Evolutionary conservation across 306 rosid species (phyloP).

Genomic region (Crotalaria pallida): DNA sequence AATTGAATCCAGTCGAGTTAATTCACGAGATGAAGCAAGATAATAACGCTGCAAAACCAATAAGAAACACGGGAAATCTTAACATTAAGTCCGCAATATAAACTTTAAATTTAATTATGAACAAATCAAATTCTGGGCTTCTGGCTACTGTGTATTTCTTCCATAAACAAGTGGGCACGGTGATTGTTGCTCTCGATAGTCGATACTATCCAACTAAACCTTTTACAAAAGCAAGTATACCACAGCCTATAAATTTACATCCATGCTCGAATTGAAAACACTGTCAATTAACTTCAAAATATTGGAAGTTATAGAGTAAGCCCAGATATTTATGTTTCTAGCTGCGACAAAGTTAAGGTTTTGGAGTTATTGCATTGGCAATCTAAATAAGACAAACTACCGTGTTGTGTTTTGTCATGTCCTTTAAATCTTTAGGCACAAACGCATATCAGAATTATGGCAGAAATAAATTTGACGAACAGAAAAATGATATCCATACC

Average conservation of each 20-base stretch:
- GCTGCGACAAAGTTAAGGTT: not conserved
- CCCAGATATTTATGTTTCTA: not conserved
- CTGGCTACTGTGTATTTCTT: not conserved
- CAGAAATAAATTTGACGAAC: not conserved
- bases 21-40: conserved; percentile 82
- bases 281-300: not conserved
- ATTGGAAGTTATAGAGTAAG: not conserved
- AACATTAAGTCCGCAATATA: not conserved
- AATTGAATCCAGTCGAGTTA: conserved; percentile 84
- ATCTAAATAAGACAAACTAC: not conserved
- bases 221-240: not conserved
- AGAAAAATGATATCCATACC: conserved; percentile 45
- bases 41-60: conserved; percentile 57
- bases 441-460: not conserved
- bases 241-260: not conserved
- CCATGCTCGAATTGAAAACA: not conserved
- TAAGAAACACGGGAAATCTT: not conserved
- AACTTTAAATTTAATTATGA: not conserved
- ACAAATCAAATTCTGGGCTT: not conserved
- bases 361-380: not conserved
- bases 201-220: not conserved
- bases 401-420: not conserved
- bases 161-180: not conserved
- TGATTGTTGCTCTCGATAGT: not conserved
- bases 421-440: not conserved